A percentile compares a stretch with the other conserved stretches of the same genome.
These are phyloP conservation scores for Verticillium nonalfalfae DNA, from an alignment of 2,329 filamentous ascomycete species.

Conservation along the genomic window DNA sequence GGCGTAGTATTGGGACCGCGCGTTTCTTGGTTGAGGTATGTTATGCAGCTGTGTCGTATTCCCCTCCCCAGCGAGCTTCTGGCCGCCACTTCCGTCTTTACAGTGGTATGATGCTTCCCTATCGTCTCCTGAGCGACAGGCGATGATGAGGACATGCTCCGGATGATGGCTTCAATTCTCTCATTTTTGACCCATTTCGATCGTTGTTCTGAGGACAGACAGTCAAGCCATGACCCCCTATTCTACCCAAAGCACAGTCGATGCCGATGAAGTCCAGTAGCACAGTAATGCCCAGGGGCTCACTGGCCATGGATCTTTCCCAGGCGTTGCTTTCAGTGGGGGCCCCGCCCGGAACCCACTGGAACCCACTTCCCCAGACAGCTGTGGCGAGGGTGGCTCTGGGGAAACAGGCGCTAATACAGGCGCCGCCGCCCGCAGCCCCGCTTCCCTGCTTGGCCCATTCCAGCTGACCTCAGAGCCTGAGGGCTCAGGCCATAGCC, in stretches of 20 bases:
- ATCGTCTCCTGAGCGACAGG: not conserved
- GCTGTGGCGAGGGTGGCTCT: constrained; percentile 8
- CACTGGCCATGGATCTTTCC: not conserved
- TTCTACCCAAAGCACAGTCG: not conserved
- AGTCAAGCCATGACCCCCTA: not conserved
- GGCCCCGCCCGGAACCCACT: constrained; percentile 1
- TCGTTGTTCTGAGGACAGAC: not conserved
- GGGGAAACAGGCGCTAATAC: constrained; percentile 11
- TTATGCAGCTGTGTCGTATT: not conserved
- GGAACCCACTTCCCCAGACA: constrained; percentile 13
- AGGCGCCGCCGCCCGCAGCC: not conserved
- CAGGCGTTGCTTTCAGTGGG: constrained; percentile 1
- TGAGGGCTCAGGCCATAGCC: not conserved
- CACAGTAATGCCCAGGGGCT: not conserved
- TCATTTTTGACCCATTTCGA: not conserved
- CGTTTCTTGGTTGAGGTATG: not conserved
- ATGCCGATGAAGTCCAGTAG: not conserved
- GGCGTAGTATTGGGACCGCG: not conserved
- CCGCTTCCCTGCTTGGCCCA: not conserved
- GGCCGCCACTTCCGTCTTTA: not conserved
- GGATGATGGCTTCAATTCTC: not conserved
- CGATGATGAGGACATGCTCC: not conserved
- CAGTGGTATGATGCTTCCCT: not conserved
- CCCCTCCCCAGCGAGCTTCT: not conserved
- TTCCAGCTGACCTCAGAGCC: not conserved